These are phyloP conservation scores for Sonneratia caseolaris DNA, from an alignment of 345 rosid species.

Conservation along the genomic window DNA sequence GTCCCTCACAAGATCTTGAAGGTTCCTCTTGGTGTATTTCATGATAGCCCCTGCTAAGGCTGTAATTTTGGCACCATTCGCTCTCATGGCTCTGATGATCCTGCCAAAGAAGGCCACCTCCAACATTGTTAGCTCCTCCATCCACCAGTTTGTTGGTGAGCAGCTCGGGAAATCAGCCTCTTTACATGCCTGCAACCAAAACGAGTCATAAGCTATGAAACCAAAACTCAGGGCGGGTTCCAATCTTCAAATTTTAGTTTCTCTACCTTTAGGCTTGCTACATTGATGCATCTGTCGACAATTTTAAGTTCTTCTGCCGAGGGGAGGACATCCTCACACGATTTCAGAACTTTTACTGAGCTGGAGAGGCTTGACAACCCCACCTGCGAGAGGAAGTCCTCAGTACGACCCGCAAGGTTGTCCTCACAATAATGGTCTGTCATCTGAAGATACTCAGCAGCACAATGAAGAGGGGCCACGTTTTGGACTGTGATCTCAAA, in stretches of 20 bases:
- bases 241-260: not conserved
- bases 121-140: slow-evolving; percentile 70
- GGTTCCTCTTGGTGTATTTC: slow-evolving; percentile 63
- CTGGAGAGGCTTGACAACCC: slow-evolving; percentile 71
- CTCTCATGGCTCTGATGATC: slow-evolving; percentile 46
- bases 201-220: not conserved
- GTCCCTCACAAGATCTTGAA: slow-evolving; percentile 68
- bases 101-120: slow-evolving; percentile 41
- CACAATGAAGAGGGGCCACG: slow-evolving; percentile 86
- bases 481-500: slow-evolving; percentile 87
- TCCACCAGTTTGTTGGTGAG: slow-evolving; percentile 90
- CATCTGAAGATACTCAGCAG: slow-evolving; percentile 85
- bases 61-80: slow-evolving; percentile 51
- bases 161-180: slow-evolving; percentile 76
- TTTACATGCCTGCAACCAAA: slow-evolving; percentile 41
- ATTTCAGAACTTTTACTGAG: slow-evolving; percentile 62
- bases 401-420: slow-evolving; percentile 78
- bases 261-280: slow-evolving; percentile 45
- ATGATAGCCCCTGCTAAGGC: slow-evolving; percentile 47
- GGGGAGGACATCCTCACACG: slow-evolving; percentile 74
- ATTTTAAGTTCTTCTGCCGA: slow-evolving; percentile 56
- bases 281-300: slow-evolving; percentile 60
- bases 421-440: slow-evolving; percentile 54
- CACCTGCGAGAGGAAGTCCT: slow-evolving; percentile 71
- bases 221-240: too few relatives aligned